Percentiles rank a stretch among this genome's conserved stretches.
Conservation (phyloP, 345 rosid species). For the Populus pruinosa region DNA sequence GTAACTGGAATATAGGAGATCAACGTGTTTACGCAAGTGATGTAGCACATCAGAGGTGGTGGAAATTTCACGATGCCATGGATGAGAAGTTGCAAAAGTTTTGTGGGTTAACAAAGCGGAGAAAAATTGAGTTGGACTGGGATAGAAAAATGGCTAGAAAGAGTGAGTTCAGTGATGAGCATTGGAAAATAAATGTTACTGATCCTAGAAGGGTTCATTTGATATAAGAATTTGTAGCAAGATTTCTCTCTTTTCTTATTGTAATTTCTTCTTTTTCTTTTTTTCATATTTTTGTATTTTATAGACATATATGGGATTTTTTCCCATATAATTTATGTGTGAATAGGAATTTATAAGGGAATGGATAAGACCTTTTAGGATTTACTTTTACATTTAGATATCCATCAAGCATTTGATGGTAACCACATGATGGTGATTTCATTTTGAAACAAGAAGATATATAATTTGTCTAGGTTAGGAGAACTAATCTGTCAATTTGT, state of each 20-base stretch:
- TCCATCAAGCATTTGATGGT: too few species aligned
- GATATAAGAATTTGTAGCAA: slow-evolving; percentile 19
- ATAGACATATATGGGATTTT: not conserved
- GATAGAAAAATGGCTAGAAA: slow-evolving; percentile 57
- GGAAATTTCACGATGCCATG: slow-evolving; percentile 76
- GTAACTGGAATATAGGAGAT: slow-evolving; percentile 61
- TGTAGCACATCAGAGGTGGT: slow-evolving; percentile 78
- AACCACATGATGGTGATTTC: too few species aligned
- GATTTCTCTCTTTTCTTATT: not conserved
- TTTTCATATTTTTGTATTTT: not conserved
- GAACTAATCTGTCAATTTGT: not conserved
- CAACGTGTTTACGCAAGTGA: slow-evolving; percentile 82
- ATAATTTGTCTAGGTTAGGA: too few species aligned
- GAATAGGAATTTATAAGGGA: not conserved
- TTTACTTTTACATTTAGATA: too few species aligned
- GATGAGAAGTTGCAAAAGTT: slow-evolving; percentile 48
- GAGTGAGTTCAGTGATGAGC: slow-evolving; percentile 42
- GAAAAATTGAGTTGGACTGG: slow-evolving; percentile 75
- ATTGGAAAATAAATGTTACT: slow-evolving; percentile 76
- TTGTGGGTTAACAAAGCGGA: slow-evolving; percentile 62
- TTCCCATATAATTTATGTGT: slow-evolving; percentile 29
- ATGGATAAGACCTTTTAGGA: not conserved
- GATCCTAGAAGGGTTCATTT: slow-evolving; percentile 61
- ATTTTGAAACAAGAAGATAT: too few species aligned
- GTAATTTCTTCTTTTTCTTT: not conserved